Evolutionary conservation across 768 basidiomycete genomes (phyloP).

Genomic region (Suillus alpinus): DNA sequence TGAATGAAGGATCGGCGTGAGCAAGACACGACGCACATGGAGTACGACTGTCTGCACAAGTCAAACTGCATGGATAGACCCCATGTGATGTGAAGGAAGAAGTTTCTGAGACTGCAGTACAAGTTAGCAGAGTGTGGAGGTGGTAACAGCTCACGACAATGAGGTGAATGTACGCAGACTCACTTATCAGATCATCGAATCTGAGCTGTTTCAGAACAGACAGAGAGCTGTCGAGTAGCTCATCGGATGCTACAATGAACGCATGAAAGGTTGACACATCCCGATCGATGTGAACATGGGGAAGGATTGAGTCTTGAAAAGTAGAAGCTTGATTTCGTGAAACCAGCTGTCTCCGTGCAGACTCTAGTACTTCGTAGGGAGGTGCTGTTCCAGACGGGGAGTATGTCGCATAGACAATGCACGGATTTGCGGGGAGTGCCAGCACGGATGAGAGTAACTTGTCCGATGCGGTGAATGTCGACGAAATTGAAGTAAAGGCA

Average conservation of each 20-base stretch:
- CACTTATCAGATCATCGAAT: constrained; percentile 53
- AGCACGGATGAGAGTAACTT: constrained; percentile 47
- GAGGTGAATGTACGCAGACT: constrained; percentile 22
- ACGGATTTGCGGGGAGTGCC: constrained; percentile 39
- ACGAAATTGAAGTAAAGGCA: constrained; percentile 21
- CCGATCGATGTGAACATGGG: constrained; percentile 46
- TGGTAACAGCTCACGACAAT: constrained; percentile 7
- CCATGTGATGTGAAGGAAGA: constrained; percentile 45
- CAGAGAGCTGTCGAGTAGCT: constrained; percentile 29
- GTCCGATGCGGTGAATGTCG: constrained; percentile 35
- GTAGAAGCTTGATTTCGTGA: constrained; percentile 34
- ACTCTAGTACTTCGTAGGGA: constrained; percentile 47
- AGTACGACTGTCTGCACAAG: constrained; percentile 37
- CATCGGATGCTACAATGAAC: constrained; percentile 48
- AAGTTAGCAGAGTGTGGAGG: background rate
- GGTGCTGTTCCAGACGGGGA: constrained; percentile 25
- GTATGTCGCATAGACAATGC: constrained; percentile 48
- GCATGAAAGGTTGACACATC: constrained; percentile 50
- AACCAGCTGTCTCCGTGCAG: constrained; percentile 50
- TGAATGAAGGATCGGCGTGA: constrained; percentile 17
- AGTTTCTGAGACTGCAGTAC: constrained; percentile 37
- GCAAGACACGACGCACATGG: constrained; percentile 41
- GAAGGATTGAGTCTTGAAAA: constrained; percentile 50
- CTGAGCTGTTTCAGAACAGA: constrained; percentile 35
- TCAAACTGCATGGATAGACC: constrained; percentile 53